Base-by-base conservation (phyloP, 495 filamentous ascomycete genomes). In the Cladorrhinum samala region DNA sequence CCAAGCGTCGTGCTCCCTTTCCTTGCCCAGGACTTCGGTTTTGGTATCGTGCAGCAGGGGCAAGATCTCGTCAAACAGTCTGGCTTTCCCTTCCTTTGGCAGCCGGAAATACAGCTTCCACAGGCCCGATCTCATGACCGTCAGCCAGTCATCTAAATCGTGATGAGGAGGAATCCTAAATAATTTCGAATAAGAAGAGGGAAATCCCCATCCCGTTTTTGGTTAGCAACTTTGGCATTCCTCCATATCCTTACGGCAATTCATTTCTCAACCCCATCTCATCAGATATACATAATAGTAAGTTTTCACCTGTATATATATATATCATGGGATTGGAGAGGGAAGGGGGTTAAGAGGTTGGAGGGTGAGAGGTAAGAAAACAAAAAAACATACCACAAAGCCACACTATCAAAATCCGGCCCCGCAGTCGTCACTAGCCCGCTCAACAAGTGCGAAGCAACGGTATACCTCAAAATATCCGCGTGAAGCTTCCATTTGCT, bases 51-150 rank as follows among this genome's bases (percentile, higher is more conserved):
- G 84, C 50, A 92, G 77, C 20, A 88, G 72, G 45, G 88, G 87
- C 27, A 89, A 61, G 66, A 92, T 86, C 67, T 92, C 88, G 47
- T 73, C 68, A 70, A 86, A 89, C 75, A 87, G 88, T 54, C 88
- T 83, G 56, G 71, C 74, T 59, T 73, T 78, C 50, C 86, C 87
- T 70, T 91, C 87, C 19, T 71, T 58, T 16, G 83, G 82, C 52
- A 88, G 81, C 63, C 83, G 78, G 73, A 83, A 90, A 67, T 79
- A 77, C 46, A 89, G 74, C 53, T 80, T 71, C 83, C 85, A 88
- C 73, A 88, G 77, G 49, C 87, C 86, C 58, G 76, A 82, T 53
- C 85, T 82, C 54, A 89, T 64, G 63, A 83, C 75, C 60, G 87
- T 89, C 68, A 76, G 74, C 69, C 74, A 77, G 66, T 83, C 81